Conservation (phyloP, 441 rosid genomes). For the Biscutella auriculata region DNA sequence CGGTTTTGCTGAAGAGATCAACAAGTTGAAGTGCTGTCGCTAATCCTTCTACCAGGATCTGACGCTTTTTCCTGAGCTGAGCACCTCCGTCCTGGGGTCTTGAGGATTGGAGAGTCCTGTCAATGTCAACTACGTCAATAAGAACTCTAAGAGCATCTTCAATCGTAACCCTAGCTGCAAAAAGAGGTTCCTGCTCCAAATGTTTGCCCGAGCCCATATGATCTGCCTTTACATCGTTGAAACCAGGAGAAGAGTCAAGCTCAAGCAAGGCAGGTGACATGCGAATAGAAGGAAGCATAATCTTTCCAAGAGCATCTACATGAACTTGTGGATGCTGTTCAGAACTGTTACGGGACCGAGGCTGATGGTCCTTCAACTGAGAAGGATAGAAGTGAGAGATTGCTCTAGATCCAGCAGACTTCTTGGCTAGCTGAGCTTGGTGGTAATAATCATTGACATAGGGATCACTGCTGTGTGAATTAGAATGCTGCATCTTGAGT, state of each 20-base stretch:
- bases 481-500: constrained; percentile 89
- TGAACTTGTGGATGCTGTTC: constrained; percentile 55
- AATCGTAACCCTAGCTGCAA: constrained; percentile 71
- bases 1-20: constrained; percentile 73
- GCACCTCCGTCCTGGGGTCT: constrained; percentile 81
- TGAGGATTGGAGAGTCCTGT: constrained; percentile 52
- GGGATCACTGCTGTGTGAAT: constrained; percentile 78
- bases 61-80: constrained; percentile 67
- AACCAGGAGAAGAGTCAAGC: constrained; percentile 44
- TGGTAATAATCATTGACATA: constrained; percentile 89
- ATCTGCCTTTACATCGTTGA: constrained; percentile 44
- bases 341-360: constrained; percentile 64
- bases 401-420: constrained; percentile 45
- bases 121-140: constrained; percentile 74
- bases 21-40: constrained; percentile 82
- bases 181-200: constrained; percentile 73
- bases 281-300: constrained; percentile 41
- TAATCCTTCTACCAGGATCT: constrained; percentile 65
- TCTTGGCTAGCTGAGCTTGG: constrained; percentile 78
- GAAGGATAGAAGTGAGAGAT: constrained; percentile 62
- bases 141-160: constrained; percentile 57
- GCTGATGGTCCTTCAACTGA: constrained; percentile 65
- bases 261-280: constrained; percentile 64
- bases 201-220: constrained; percentile 54
- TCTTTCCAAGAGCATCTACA: constrained; percentile 51